Conservation (phyloP, 805 yeast species). For the baker's yeast (Saccharomyces cerevisiae) region DNA sequence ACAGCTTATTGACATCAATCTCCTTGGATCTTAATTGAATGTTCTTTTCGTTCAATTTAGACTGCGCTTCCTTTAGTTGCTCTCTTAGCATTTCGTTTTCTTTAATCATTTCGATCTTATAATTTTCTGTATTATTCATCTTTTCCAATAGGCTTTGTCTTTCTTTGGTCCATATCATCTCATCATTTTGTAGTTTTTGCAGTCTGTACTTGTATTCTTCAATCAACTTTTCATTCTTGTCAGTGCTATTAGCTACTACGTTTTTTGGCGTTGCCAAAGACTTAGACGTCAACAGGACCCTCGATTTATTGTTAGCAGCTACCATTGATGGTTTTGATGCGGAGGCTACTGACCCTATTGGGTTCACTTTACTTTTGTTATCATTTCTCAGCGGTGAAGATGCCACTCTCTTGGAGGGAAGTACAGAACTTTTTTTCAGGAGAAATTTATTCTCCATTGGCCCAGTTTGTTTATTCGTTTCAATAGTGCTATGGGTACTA, state of each 20-base stretch:
- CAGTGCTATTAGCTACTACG: conserved; percentile 7
- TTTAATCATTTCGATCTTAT: conserved; percentile 40
- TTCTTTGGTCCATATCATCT: conserved; percentile 31
- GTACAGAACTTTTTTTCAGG: conserved; percentile 21
- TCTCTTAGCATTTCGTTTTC: conserved; percentile 34
- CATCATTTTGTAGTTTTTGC: conserved; percentile 45
- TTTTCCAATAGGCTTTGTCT: conserved; percentile 26
- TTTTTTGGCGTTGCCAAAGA: conserved; percentile 22
- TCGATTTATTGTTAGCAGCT: conserved; percentile 3
- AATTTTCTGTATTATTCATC: conserved; percentile 27
- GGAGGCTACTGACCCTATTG: conserved; percentile 1
- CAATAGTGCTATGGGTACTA: conserved; percentile 9
- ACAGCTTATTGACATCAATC: conserved; percentile 15
- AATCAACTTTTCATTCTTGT: conserved; percentile 10
- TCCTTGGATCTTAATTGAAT: conserved; percentile 17
- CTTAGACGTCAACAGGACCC: conserved; percentile 20
- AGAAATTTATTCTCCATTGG: conserved; percentile 2
- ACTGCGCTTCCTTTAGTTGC: conserved; percentile 18
- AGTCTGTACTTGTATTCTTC: conserved; percentile 33
- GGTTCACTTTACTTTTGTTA: background rate
- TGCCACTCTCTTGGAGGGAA: conserved; percentile 64
- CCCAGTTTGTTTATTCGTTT: conserved; percentile 5
- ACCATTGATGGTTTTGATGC: conserved; percentile 3
- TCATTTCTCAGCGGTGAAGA: conserved; percentile 56
- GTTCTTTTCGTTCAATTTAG: conserved; percentile 16